phyloP scores from a whole-genome alignment of 805 yeast species.

The Lachancea cidri region DNA sequence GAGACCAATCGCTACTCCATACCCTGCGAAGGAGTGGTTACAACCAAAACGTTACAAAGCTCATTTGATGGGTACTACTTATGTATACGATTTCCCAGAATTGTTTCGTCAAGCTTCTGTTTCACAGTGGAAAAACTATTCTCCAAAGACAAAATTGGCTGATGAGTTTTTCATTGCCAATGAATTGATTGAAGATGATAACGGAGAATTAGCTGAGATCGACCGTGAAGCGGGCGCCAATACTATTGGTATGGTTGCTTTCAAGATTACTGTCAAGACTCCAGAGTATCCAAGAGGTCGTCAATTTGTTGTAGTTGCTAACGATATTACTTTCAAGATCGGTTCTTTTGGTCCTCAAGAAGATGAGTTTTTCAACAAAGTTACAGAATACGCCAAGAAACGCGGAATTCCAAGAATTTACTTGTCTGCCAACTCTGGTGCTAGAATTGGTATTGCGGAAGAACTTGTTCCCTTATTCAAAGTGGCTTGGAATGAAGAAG shows the following conservation, averaged over 20 bases:
- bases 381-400: constrained; percentile 85
- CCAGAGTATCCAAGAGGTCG: constrained; percentile 98
- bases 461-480: constrained; percentile 84
- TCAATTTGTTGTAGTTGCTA: constrained; percentile 86
- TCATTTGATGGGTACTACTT: constrained; percentile 96
- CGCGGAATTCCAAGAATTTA: constrained; percentile 94
- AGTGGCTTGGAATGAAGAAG: constrained; percentile 86
- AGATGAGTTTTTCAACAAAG: constrained; percentile 85
- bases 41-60: constrained; percentile 99
- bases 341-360: constrained; percentile 99
- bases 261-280: constrained; percentile 83
- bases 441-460: constrained; percentile 97
- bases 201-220: constrained; percentile 74
- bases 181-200: constrained; percentile 83
- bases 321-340: constrained; percentile 95
- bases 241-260: constrained; percentile 96
- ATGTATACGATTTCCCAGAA: constrained; percentile 98
- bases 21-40: constrained; percentile 95
- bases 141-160: constrained; percentile 42
- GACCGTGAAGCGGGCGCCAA: constrained; percentile 96
- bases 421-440: constrained; percentile 98
- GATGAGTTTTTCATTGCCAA: constrained; percentile 71
- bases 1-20: constrained; percentile 92
- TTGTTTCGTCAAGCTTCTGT: constrained; percentile 88
- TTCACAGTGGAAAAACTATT: constrained; percentile 74